Percentiles rank a stretch among this genome's conserved stretches.
phyloP scores from a whole-genome alignment of 2,329 filamentous ascomycete genomes.

The Gyromitra esculenta region DNA sequence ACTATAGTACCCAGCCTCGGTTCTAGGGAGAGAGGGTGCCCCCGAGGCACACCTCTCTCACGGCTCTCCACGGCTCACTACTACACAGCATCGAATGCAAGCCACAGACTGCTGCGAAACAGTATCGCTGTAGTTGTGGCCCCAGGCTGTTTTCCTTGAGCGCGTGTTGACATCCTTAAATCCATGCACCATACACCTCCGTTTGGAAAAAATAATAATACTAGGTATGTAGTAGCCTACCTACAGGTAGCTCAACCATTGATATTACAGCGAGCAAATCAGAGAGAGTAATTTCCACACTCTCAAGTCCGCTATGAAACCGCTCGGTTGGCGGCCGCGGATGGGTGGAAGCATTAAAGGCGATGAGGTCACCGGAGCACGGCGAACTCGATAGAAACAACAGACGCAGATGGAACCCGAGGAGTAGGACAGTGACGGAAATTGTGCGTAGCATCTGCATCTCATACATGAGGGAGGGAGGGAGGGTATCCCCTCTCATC shows the following conservation, averaged over 20 bases:
- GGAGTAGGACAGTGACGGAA: slow-evolving; percentile 9
- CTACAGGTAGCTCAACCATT: background rate
- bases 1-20: no score
- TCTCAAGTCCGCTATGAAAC: background rate
- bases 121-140: no score
- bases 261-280: background rate
- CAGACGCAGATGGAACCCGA: background rate
- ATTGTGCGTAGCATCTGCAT: slow-evolving; percentile 10
- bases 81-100: no score
- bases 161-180: no score
- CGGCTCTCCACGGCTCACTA: no score
- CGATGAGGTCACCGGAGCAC: background rate
- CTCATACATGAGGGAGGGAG: background rate
- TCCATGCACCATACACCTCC: background rate
- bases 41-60: no score
- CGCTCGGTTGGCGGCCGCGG: background rate
- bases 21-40: no score
- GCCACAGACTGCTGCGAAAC: no score
- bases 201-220: background rate
- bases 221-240: background rate
- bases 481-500: no score
- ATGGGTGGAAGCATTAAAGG: background rate
- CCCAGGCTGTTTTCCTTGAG: no score
- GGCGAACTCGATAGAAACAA: background rate
- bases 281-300: background rate